Evolutionary conservation across 2,329 filamentous ascomycete genomes (phyloP).

Genomic region (Talaromyces amestolkiae): DNA sequence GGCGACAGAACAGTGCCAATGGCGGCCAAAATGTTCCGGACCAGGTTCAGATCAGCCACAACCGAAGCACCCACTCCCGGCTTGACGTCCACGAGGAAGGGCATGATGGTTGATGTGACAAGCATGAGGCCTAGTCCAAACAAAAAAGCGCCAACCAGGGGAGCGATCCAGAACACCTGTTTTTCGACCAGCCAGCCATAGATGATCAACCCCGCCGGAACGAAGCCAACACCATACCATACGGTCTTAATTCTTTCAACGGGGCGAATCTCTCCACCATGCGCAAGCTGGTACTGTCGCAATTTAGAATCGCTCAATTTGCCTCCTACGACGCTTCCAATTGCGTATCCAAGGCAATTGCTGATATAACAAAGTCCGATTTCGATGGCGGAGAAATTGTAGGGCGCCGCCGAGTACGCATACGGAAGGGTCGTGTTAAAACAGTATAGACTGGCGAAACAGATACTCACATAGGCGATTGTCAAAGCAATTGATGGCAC

Average conservation of each 20-base stretch:
- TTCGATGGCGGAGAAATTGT: conserved; percentile 14
- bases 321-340: conserved; percentile 11
- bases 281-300: conserved; percentile 9
- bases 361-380: conserved; percentile 14
- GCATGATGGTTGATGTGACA: conserved; percentile 20
- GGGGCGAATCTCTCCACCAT: neutral
- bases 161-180: conserved; percentile 3
- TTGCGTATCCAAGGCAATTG: conserved; percentile 14
- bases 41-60: conserved; percentile 20
- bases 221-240: conserved; percentile 11
- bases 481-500: conserved; percentile 4
- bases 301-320: conserved; percentile 6
- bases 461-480: conserved; percentile 10
- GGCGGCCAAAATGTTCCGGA: conserved; percentile 18
- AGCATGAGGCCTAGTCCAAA: conserved; percentile 21
- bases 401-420: conserved; percentile 8
- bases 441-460: conserved; percentile 13
- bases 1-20: conserved; percentile 17
- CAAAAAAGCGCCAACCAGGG: conserved; percentile 7
- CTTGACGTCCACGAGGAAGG: conserved; percentile 19
- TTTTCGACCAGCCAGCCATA: conserved; percentile 14
- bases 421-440: conserved; percentile 12
- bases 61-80: conserved; percentile 19
- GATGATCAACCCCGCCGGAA: conserved; percentile 2
- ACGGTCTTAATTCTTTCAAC: conserved; percentile 1